Base-by-base conservation (phyloP, 805 yeast genomes). In the Komagataella mondaviorum region DNA sequence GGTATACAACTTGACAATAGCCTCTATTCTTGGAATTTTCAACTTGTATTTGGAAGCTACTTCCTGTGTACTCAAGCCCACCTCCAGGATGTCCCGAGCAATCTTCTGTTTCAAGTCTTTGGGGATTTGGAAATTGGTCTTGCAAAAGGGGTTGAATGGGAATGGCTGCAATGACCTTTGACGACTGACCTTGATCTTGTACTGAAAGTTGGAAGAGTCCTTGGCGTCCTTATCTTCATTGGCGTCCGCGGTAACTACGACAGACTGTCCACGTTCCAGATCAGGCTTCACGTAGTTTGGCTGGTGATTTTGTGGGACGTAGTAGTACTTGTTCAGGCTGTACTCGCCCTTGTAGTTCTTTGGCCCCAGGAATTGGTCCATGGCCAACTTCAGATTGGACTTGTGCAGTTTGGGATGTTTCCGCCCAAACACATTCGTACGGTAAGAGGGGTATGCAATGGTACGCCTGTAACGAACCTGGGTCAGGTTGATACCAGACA, bases 11-110 rank as follows among this genome's bases (percentile, higher is more conserved):
- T 77, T 80, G 23, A 86, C 69, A 52, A 91, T 74, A n/a, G 97
- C 98, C 62, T 90, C 96, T 18, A 93, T 73, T 64, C 98, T 79
- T 51, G 89, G 86, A 55, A 89, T 78, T 62, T 88, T 85, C 56
- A 91, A 71, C 3, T 95, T 91, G 61, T 81, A 83, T 60, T 78
- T 78, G 55, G 83, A 78, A 8, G 96, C 90, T 48, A 87, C 81
- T 56, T 81, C 83, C 63, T 86, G 91, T 20, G 82, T 68, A 46
- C 84, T 74, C 49, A 75, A 60, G 47, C 79, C 77, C 30, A 78
- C 76, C 46, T 70, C 72, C 16, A 64, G 69, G 51, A 78, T 70
- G 50, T 80, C 88, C 48, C 73, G 68, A 52, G 78, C 74, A 30
- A 93, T 83, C 46, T 75, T 70, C 23, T 67, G 63, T 63, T 84